These are phyloP conservation scores for Microcos paniculata DNA, from an alignment of 345 rosid species.

Conservation along the genomic window DNA sequence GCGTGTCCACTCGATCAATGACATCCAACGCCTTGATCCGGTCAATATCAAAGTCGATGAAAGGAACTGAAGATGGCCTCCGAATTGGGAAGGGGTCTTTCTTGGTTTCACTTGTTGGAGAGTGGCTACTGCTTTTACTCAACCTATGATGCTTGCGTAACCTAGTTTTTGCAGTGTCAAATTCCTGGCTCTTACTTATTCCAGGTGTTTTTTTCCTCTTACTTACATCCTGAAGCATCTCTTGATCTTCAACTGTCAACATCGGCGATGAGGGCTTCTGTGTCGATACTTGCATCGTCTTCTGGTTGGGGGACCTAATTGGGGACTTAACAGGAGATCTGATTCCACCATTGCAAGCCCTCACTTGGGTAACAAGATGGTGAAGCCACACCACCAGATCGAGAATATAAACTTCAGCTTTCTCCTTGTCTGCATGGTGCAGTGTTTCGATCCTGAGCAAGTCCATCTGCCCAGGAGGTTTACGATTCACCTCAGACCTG, in stretches of 20 bases:
- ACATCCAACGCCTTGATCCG: conserved; percentile 84
- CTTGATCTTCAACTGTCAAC: conserved; percentile 80
- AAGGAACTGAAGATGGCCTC: conserved; percentile 68
- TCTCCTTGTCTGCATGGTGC: conserved; percentile 94
- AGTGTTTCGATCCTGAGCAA: conserved; percentile 88
- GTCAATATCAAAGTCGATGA: conserved; percentile 73
- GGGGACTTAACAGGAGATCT: conserved; percentile 92
- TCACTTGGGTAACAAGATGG: conserved; percentile 73
- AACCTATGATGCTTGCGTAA: conserved; percentile 74
- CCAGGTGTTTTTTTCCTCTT: conserved; percentile 86
- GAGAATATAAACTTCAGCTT: conserved; percentile 74
- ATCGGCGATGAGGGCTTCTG: conserved; percentile 44
- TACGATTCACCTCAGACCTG: conserved; percentile 75
- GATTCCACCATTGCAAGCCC: conserved; percentile 63
- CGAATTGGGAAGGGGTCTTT: conserved; percentile 64
- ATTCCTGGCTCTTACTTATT: conserved; percentile 96
- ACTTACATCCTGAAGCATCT: conserved; percentile 87
- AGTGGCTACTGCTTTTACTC: conserved; percentile 92
- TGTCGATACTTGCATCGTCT: conserved; percentile 43
- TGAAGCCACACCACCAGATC: conserved; percentile 92
- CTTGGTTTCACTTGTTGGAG: conserved; percentile 56
- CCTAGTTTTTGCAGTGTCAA: conserved; percentile 62
- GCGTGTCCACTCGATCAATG: conserved; percentile 87
- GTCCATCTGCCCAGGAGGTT: conserved; percentile 69
- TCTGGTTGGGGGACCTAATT: conserved; percentile 70